These are phyloP conservation scores for Neobulgaria alba DNA, from an alignment of 2,329 filamentous ascomycete species.

Conservation along the genomic window DNA sequence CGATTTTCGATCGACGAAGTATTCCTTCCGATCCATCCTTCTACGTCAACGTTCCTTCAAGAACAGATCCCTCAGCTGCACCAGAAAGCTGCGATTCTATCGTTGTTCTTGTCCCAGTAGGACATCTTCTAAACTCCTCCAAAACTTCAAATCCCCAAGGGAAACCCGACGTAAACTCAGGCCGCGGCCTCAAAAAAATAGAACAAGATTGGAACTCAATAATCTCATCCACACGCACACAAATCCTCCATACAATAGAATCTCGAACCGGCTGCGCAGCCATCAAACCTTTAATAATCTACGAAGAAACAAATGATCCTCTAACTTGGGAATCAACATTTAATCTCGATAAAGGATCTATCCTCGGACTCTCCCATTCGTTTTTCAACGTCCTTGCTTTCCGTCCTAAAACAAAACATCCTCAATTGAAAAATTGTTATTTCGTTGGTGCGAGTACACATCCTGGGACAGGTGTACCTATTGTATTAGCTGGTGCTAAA, in stretches of 20 bases:
- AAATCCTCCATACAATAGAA: constrained; percentile 52
- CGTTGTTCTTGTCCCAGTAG: constrained; percentile 64
- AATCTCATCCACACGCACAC: constrained; percentile 47
- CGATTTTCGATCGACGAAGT: constrained; percentile 61
- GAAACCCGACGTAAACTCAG: constrained; percentile 4
- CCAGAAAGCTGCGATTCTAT: constrained; percentile 56
- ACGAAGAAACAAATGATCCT: constrained; percentile 61
- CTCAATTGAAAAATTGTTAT: constrained; percentile 43
- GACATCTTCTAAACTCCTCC: constrained; percentile 50
- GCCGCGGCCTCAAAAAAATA: constrained; percentile 24
- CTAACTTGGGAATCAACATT: constrained; percentile 56
- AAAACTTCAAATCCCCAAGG: constrained; percentile 23
- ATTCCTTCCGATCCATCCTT: constrained; percentile 64
- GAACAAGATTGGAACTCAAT: constrained; percentile 54
- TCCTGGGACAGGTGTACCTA: constrained; percentile 68
- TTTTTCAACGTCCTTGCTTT: constrained; percentile 68
- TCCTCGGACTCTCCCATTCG: constrained; percentile 61
- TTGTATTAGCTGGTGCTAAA: constrained; percentile 61
- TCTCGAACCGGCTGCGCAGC: constrained; percentile 49
- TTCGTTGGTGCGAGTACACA: constrained; percentile 71
- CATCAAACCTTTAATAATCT: constrained; percentile 27
- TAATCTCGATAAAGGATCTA: constrained; percentile 68
- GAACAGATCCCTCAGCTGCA: constrained; percentile 59
- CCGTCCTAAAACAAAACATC: constrained; percentile 45
- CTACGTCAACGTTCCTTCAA: constrained; percentile 68